Conservation (phyloP, 352 stramenopile genomes). For the Phytophthora ramorum region DNA sequence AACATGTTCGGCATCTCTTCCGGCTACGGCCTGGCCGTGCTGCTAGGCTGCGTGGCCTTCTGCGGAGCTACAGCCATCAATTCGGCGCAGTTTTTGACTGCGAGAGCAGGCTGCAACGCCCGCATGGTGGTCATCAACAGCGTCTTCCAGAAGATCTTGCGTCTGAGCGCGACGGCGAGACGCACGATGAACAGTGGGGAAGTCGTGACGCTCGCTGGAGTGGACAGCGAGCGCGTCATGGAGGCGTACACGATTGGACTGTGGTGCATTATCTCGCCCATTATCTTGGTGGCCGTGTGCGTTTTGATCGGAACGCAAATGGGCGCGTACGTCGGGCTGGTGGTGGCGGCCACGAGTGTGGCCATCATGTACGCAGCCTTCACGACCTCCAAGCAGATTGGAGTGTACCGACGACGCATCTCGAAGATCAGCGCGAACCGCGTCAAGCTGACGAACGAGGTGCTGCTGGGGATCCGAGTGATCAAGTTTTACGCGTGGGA, state of each 20-base stretch:
- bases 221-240: slow-evolving; percentile 61
- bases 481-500: slow-evolving; percentile 89
- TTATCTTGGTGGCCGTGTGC: slow-evolving; percentile 48
- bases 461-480: slow-evolving; percentile 82
- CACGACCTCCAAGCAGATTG: slow-evolving; percentile 42
- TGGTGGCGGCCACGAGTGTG: slow-evolving; percentile 21
- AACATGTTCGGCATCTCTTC: slow-evolving; percentile 55
- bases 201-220: slow-evolving; percentile 60
- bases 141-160: slow-evolving; percentile 66
- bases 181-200: slow-evolving; percentile 60
- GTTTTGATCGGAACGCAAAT: slow-evolving; percentile 59
- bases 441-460: slow-evolving; percentile 92
- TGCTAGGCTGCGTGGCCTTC: slow-evolving; percentile 49
- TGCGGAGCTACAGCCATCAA: slow-evolving; percentile 54
- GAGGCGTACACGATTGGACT: slow-evolving; percentile 55
- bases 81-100: slow-evolving; percentile 56
- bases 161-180: slow-evolving; percentile 51
- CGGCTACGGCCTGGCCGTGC: slow-evolving; percentile 52
- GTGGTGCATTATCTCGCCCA: slow-evolving; percentile 56
- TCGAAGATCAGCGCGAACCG: slow-evolving; percentile 49
- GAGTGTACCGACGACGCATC: slow-evolving; percentile 41
- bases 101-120: slow-evolving; percentile 52
- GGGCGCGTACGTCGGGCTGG: slow-evolving; percentile 35
- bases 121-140: slow-evolving; percentile 68
- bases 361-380: slow-evolving; percentile 41